These are phyloP conservation scores for Nakazawaea siamensis DNA, from an alignment of 805 yeast genomes.

Conservation along the genomic window DNA sequence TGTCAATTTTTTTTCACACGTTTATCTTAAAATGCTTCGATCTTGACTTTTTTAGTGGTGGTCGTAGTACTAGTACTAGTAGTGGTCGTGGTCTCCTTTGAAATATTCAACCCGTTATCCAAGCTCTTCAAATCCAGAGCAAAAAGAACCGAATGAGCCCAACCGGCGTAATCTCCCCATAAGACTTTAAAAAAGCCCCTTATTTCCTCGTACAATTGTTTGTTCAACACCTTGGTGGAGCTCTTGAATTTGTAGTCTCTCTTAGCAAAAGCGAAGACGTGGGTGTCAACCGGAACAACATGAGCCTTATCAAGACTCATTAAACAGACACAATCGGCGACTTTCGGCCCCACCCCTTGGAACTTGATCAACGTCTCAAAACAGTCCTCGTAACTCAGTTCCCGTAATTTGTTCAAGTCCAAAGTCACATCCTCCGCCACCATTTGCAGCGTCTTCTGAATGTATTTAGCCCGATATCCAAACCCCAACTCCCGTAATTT, in stretches of 20 bases:
- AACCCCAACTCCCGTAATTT: slow-evolving; percentile 50
- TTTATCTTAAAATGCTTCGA: neutral
- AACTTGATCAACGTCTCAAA: slow-evolving; percentile 55
- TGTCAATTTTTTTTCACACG: neutral
- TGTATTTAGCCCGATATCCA: slow-evolving; percentile 90
- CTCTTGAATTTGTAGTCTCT: slow-evolving; percentile 61
- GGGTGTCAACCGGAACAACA: slow-evolving; percentile 93
- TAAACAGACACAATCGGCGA: slow-evolving; percentile 91
- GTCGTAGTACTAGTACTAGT: neutral
- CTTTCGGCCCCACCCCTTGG: slow-evolving; percentile 94
- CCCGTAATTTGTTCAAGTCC: slow-evolving; percentile 35
- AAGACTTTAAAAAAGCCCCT: slow-evolving; percentile 48
- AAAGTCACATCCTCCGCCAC: slow-evolving; percentile 31
- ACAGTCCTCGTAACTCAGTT: slow-evolving; percentile 38
- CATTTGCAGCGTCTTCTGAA: slow-evolving; percentile 63
- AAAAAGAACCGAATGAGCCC: slow-evolving; percentile 96
- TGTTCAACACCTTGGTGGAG: slow-evolving; percentile 36
- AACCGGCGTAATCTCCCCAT: slow-evolving; percentile 94
- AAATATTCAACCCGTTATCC: slow-evolving; percentile 51
- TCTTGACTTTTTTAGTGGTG: neutral
- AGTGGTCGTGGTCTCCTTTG: neutral
- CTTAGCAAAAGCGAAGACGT: slow-evolving; percentile 82
- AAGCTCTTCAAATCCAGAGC: slow-evolving; percentile 74
- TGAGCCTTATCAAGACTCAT: slow-evolving; percentile 86
- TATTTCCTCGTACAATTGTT: slow-evolving; percentile 45